These are phyloP conservation scores for Penicillium sumatraense DNA, from an alignment of 2,329 filamentous ascomycete species.

Conservation along the genomic window DNA sequence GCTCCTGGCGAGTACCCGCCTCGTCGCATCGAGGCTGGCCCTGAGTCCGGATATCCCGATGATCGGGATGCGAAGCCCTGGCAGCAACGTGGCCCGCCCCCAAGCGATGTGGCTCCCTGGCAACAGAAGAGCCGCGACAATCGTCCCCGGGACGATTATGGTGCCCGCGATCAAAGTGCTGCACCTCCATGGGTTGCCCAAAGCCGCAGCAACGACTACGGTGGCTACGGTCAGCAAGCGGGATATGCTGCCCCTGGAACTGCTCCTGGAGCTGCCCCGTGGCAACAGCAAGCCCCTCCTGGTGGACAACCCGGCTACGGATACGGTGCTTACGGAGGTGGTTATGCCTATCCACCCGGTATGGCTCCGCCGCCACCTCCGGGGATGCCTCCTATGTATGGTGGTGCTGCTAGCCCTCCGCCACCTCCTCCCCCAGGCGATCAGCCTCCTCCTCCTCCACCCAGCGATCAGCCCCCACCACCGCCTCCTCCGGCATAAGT, in stretches of 20 bases:
- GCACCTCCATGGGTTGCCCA: slow-evolving; percentile 43
- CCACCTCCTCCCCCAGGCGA: slow-evolving; percentile 44
- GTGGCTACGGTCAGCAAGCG: slow-evolving; percentile 40
- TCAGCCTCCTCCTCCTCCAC: slow-evolving; percentile 50
- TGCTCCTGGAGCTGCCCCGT: slow-evolving; percentile 56
- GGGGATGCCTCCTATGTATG: slow-evolving; percentile 48
- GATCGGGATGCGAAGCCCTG: slow-evolving; percentile 74
- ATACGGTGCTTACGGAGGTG: slow-evolving; percentile 59
- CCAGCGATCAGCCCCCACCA: slow-evolving; percentile 65
- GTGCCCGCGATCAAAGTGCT: slow-evolving; percentile 42
- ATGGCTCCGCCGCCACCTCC: slow-evolving; percentile 58
- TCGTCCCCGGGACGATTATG: slow-evolving; percentile 53
- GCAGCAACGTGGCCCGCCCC: slow-evolving; percentile 83
- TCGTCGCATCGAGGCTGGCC: slow-evolving; percentile 84
- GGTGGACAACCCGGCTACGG: slow-evolving; percentile 56
- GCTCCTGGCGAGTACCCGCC: slow-evolving; percentile 64
- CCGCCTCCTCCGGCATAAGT: slow-evolving; percentile 58
- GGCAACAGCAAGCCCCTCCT: slow-evolving; percentile 63
- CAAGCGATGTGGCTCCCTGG: slow-evolving; percentile 82
- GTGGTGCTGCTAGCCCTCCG: slow-evolving; percentile 41
- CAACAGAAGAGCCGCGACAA: slow-evolving; percentile 61
- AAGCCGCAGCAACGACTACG: slow-evolving; percentile 52
- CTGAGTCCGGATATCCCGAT: slow-evolving; percentile 53
- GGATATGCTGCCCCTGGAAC: slow-evolving; percentile 51
- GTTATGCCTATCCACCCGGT: slow-evolving; percentile 48